Evolutionary conservation across 2,329 filamentous ascomycete species (phyloP), one percentile per base, ranked within the genome.

Genomic region (Fusarium sp.): DNA sequence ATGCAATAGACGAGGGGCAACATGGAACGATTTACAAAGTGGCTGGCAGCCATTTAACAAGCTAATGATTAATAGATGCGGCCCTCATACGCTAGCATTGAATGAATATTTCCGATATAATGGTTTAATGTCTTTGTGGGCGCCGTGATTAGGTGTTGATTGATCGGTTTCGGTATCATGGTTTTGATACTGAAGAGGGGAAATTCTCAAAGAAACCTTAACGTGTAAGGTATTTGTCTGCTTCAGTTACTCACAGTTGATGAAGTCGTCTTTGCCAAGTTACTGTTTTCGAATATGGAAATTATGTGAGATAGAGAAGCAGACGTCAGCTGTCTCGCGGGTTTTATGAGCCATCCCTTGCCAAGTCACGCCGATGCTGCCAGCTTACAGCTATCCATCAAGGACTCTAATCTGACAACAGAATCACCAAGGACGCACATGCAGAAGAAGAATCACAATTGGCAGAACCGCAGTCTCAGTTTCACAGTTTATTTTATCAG

Each of bases 31-130:
- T 66, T 38, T 72, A 71, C 69, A 70, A 28, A 43, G 54, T 60
- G 72, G 64, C 64, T 40, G 46, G 58, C 46, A 60, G 71, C 42
- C 50, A 65, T 59, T 60, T 57, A 68, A 50, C 25, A 71, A 63
- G 57, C 58, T 78, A 76, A 78, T 78, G 73, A 78, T 70, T 78
- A 78, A 78, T 78, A 78, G 67, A 76, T 74, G 73, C 54, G 53
- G 68, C 57, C 50, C 43, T 40, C 21, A 19, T 43, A 46, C 30
- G 71, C 63, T 57, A 37, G 56, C 71, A 64, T 74, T 74, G 71
- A 60, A 72, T 56, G 46, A 32, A 38, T 32, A 35, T 47, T 13
- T 49, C 18, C 38, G 40, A 57, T 19, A 35, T 21, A 37, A 15
- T n/a, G 23, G 19, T 33, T 71, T 15, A 19, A 40, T 44, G 13